A percentile compares a stretch with the other conserved stretches of the same genome.
These are phyloP conservation scores for Ceratobasidium sp. DNA, from an alignment of 1,284 basidiomycete species.

Conservation along the genomic window DNA sequence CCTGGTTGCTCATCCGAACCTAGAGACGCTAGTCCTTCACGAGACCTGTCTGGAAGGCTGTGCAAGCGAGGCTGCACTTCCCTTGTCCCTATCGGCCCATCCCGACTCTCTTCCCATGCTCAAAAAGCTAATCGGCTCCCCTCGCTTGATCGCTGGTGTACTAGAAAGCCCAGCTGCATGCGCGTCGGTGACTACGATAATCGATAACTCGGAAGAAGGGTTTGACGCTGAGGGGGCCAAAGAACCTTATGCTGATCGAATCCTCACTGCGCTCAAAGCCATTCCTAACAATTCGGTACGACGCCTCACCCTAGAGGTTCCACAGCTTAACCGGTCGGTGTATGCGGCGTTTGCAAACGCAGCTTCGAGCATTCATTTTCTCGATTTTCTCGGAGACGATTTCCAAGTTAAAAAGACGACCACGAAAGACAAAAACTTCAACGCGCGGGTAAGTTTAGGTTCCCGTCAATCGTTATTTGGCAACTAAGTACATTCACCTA, in stretches of 20 bases:
- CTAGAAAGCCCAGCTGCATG: conserved; percentile 29
- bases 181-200: conserved; percentile 5
- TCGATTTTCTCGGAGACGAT: conserved; percentile 4
- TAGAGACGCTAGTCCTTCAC: conserved; percentile 16
- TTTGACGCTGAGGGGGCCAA: conserved; percentile 21
- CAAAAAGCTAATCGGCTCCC: conserved; percentile 17
- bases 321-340: conserved; percentile 21
- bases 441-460: background rate
- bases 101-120: conserved; percentile 10
- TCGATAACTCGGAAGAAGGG: conserved; percentile 27
- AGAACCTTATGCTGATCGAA: conserved; percentile 19
- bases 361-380: background rate
- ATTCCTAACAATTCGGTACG: background rate
- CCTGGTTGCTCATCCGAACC: conserved; percentile 10
- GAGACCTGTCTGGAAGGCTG: conserved; percentile 27
- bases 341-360: conserved; percentile 7
- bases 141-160: conserved; percentile 25
- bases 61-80: conserved; percentile 17
- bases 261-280: conserved; percentile 13
- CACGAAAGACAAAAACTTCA: conserved; percentile 4
- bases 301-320: conserved; percentile 1
- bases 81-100: conserved; percentile 4
- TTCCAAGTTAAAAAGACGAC: background rate
- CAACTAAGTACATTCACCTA: background rate
- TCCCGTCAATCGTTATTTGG: background rate